phyloP scores from a whole-genome alignment of 2,329 filamentous ascomycete species.

The Curvularia hawaiiensis region DNA sequence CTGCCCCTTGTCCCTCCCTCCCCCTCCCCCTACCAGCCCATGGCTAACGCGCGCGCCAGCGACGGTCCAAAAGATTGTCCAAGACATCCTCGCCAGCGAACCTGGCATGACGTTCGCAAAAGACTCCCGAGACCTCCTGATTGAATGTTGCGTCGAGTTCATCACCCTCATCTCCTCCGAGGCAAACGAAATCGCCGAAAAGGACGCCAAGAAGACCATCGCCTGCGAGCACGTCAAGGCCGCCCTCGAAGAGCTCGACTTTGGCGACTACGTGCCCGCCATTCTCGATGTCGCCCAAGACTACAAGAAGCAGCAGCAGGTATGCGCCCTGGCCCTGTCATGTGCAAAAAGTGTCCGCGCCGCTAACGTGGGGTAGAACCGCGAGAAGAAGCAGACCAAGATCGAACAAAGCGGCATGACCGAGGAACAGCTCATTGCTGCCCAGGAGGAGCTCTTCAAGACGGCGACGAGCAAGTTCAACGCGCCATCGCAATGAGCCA shows the following conservation, averaged over 20 bases:
- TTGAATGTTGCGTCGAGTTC: constrained; percentile 99
- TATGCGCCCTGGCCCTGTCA: constrained; percentile 53
- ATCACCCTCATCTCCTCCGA: constrained; percentile 98
- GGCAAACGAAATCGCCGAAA: constrained; percentile 98
- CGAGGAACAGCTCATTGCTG: constrained; percentile 83
- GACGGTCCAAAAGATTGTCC: constrained; percentile 82
- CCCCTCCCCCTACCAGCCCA: no score
- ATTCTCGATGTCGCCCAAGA: constrained; percentile 86
- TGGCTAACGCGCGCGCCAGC: constrained; percentile 50
- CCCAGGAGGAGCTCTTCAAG: constrained; percentile 92
- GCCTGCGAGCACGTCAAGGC: constrained; percentile 97
- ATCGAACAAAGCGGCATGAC: constrained; percentile 93
- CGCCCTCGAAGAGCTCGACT: constrained; percentile 89
- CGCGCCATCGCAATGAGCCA: constrained; percentile 49
- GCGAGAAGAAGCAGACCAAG: constrained; percentile 97
- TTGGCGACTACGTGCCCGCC: constrained; percentile 87
- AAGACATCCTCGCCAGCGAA: constrained; percentile 83
- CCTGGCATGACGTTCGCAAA: constrained; percentile 87
- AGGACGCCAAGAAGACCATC: constrained; percentile 99
- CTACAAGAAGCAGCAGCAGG: constrained; percentile 93
- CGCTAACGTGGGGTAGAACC: constrained; percentile 63
- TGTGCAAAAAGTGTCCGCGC: not conserved
- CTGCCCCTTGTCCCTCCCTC: not conserved
- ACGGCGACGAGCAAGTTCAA: constrained; percentile 77
- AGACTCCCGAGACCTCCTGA: constrained; percentile 91